A percentile compares a stretch with the other conserved stretches of the same genome.
phyloP scores from a whole-genome alignment of 2,329 filamentous ascomycete genomes.

The Aspergillus bombycis region DNA sequence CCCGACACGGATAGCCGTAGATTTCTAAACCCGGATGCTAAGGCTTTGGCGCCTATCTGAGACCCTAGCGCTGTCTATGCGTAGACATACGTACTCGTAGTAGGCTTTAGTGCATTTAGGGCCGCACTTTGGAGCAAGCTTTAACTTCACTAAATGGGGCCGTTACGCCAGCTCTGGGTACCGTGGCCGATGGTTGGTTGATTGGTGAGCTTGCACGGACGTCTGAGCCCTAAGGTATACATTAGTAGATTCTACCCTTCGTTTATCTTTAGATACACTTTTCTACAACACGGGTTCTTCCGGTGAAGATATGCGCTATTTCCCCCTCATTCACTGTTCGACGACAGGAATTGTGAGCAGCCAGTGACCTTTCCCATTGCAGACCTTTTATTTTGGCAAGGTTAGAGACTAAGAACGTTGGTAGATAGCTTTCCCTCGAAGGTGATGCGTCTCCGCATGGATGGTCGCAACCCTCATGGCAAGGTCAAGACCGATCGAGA shows the following conservation, averaged over 20 bases:
- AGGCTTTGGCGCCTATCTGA: slow-evolving; percentile 1
- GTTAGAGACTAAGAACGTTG: background rate
- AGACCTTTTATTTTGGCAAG: background rate
- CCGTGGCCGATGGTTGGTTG: background rate
- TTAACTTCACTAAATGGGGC: background rate
- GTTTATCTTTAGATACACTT: background rate
- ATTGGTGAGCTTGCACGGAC: background rate
- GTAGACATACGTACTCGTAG: background rate
- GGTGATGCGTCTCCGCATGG: background rate
- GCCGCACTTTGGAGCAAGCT: background rate
- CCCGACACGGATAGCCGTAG: background rate
- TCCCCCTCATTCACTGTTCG: background rate
- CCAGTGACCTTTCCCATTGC: background rate
- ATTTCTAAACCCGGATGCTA: background rate
- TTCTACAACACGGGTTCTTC: background rate
- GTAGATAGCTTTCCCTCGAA: background rate
- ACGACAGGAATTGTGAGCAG: background rate
- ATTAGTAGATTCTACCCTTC: background rate
- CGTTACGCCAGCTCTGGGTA: background rate
- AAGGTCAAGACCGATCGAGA: background rate
- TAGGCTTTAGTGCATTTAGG: background rate
- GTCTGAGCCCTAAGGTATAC: background rate
- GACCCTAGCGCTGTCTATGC: slow-evolving; percentile 2
- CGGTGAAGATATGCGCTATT: background rate
- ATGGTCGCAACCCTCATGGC: background rate